Evolutionary conservation across 2,329 filamentous ascomycete genomes (phyloP).

Genomic region (Microcyclosporella mali): DNA sequence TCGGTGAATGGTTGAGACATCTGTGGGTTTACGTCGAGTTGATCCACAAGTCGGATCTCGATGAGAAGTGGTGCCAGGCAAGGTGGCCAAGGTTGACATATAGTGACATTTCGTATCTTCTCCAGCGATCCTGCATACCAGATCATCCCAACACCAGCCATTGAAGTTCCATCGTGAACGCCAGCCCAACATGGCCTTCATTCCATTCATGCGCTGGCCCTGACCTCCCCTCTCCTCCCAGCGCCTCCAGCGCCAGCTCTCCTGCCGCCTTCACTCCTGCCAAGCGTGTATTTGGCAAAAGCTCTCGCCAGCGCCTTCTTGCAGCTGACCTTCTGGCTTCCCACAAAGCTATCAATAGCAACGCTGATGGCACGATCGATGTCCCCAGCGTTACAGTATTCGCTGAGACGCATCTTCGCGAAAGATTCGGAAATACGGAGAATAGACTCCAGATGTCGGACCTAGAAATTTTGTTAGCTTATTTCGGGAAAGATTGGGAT

Average conservation of each 20-base stretch:
- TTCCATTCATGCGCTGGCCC: slow-evolving; percentile 18
- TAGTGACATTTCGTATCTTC: too few relatives aligned
- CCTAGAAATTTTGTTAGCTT: slow-evolving; percentile 46
- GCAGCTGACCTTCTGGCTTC: slow-evolving; percentile 92
- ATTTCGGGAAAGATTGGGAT: not conserved
- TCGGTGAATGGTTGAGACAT: too few relatives aligned
- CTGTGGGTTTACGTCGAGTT: too few relatives aligned
- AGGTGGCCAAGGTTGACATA: too few relatives aligned
- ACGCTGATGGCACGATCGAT: slow-evolving; percentile 97
- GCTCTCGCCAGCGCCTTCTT: slow-evolving; percentile 92
- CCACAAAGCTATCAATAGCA: slow-evolving; percentile 91
- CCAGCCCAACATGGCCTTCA: slow-evolving; percentile 1
- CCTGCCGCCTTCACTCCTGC: slow-evolving; percentile 37
- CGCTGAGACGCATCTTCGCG: slow-evolving; percentile 95
- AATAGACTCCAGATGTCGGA: slow-evolving; percentile 95
- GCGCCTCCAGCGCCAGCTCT: slow-evolving; percentile 7
- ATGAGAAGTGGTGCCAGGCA: too few relatives aligned
- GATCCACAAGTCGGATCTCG: too few relatives aligned
- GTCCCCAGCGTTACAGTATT: slow-evolving; percentile 83
- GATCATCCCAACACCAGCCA: too few relatives aligned
- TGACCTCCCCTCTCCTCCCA: slow-evolving; percentile 14
- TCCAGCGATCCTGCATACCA: too few relatives aligned
- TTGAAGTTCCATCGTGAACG: not conserved
- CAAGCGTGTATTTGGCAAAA: slow-evolving; percentile 80
- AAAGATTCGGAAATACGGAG: slow-evolving; percentile 93